Evolutionary conservation across 2,329 filamentous ascomycete species (phyloP), one percentile per base, ranked within the genome.

Genomic region (Fusarium sarcochroum): DNA sequence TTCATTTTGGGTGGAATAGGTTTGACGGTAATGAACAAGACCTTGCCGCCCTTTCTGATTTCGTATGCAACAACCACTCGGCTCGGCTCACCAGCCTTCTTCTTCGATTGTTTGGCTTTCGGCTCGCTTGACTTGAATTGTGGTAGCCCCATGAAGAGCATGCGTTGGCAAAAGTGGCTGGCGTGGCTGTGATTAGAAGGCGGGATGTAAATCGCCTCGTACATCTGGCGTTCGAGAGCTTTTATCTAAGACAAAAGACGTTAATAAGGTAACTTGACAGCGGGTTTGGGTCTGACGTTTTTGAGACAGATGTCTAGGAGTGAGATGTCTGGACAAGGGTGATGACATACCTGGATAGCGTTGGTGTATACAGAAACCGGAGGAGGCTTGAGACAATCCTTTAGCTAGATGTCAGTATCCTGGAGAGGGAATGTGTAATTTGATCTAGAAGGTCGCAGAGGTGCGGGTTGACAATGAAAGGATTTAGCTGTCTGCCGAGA

Each of bases 111-210:
- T 13, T 52, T 65, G 30, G 38, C 21, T 27, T n/a, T 58, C 17
- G 45, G 40, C 23, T 38, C 49, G 7, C 27, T 45, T 10, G 34
- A 35, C 30, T 42, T 67, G 34, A 53, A 40, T 6, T 50, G 46
- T 2, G 64, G 58, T 4, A 67, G 18, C 13, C 64, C 63, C 52
- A 67, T 67, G 18, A 68, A 64, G 14, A 67, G 54, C n/a, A 68
- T 17, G n/a, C 54, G 58, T 20, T 67, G 52, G 4, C 51, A 63
- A 35, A 68, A 8, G 21, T 48, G 32, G 32, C 46, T 40, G 14
- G 21, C 37, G 27, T 37, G 23, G 8, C 10, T 34, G 20, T 50
- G 41, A 14, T 35, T 38, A 17, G 40, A 30, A 4, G 41, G 27
- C 11, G 45, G 37, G 20, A 59, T 14, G 32, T 51, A 37, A 11